Evolutionary conservation across 176 grass and related monocot genomes (phyloP).

Genomic region (Otatea glauca): DNA sequence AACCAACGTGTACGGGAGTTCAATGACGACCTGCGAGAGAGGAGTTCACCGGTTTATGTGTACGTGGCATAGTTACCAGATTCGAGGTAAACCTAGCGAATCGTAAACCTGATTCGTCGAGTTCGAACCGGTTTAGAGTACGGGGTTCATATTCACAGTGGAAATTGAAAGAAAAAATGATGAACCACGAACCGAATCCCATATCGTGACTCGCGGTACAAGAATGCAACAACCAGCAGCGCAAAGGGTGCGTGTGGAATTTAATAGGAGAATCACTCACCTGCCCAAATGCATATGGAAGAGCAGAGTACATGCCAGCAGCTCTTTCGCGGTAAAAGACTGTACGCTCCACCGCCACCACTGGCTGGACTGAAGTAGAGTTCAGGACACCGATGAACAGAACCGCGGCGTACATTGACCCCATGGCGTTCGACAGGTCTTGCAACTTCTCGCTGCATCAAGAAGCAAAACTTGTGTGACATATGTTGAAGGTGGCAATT

Average conservation of each 20-base stretch:
- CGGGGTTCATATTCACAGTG: too few species aligned
- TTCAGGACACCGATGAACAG: constrained; percentile 79
- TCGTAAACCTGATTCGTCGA: too few species aligned
- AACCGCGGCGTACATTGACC: constrained; percentile 79
- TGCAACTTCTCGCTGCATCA: constrained; percentile 48
- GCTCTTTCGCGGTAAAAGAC: constrained; percentile 96
- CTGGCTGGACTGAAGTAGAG: constrained; percentile 72
- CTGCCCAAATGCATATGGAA: constrained; percentile 95
- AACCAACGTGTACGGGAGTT: constrained; percentile 8
- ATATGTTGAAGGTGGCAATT: not conserved
- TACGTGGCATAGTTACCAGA: too few species aligned
- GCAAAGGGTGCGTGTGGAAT: too few species aligned
- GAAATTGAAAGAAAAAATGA: too few species aligned
- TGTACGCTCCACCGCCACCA: constrained; percentile 74
- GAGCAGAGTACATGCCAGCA: constrained; percentile 86
- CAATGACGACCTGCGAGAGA: constrained; percentile 11
- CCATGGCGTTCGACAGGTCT: constrained; percentile 84
- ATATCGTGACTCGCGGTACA: too few species aligned
- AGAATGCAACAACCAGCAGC: too few species aligned
- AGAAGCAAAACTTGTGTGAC: constrained; percentile 1
- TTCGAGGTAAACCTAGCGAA: too few species aligned
- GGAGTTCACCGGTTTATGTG: not conserved
- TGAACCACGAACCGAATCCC: too few species aligned
- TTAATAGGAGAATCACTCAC: constrained; percentile 36
- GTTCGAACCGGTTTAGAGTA: too few species aligned